Conservation (phyloP, 2,329 filamentous ascomycete species). For the Xylariaceae sp. region DNA sequence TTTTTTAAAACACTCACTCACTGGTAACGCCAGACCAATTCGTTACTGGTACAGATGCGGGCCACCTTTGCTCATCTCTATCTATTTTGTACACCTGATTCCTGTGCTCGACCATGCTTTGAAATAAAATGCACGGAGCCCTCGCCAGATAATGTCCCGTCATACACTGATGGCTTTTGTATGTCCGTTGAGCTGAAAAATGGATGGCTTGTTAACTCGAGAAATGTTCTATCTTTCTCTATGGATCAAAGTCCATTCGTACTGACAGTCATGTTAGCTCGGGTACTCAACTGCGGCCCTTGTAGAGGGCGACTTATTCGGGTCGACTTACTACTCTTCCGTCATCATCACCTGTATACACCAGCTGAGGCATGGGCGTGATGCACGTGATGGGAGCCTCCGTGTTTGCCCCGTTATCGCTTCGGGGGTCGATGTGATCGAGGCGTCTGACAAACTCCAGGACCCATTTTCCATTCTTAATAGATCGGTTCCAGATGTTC, state of each 20-base stretch:
- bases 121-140: constrained; percentile 1
- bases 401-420: constrained; percentile 52
- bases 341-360: constrained; percentile 93
- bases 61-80: constrained; percentile 4
- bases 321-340: constrained; percentile 72
- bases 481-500: constrained; percentile 64
- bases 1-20: neutral
- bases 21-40: neutral
- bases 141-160: constrained; percentile 1
- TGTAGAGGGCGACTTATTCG: neutral
- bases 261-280: constrained; percentile 37
- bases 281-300: constrained; percentile 4
- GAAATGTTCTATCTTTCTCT: constrained; percentile 49
- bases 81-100: constrained; percentile 10
- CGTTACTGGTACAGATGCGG: constrained; percentile 3
- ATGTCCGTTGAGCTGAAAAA: constrained; percentile 13
- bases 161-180: constrained; percentile 22
- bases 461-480: constrained; percentile 60
- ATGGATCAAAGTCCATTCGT: constrained; percentile 59
- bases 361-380: constrained; percentile 70
- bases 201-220: constrained; percentile 11
- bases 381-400: constrained; percentile 79
- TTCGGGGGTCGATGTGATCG: constrained; percentile 69
- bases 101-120: neutral
- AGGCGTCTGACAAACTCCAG: constrained; percentile 75